Conservation (phyloP, 139 green algal genomes). For the Chlamydomonas incerta region DNA sequence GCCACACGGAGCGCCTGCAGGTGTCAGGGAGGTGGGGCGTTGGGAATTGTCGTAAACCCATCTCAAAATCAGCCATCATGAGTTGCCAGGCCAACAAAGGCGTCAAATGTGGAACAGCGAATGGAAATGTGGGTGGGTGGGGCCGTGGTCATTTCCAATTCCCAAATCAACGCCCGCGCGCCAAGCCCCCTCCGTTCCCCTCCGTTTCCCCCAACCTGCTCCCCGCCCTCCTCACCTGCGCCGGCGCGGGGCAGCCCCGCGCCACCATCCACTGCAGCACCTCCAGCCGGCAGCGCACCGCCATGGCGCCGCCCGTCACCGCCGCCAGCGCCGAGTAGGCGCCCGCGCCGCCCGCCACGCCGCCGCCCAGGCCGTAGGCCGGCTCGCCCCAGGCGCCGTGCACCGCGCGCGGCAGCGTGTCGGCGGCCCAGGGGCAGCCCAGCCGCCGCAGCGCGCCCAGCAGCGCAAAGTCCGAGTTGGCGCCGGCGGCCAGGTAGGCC, state of each 20-base stretch:
- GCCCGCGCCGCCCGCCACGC: background rate
- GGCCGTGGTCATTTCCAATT: too few species aligned
- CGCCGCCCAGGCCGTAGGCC: background rate
- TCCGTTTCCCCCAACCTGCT: background rate
- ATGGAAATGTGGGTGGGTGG: too few species aligned
- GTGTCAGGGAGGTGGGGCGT: too few species aligned
- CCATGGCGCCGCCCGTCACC: background rate
- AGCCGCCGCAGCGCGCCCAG: slow-evolving; percentile 10
- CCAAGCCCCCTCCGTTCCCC: too few species aligned
- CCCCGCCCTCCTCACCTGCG: background rate
- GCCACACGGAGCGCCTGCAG: slow-evolving; percentile 6
- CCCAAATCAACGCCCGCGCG: too few species aligned
- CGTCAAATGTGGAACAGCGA: too few species aligned
- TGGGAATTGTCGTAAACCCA: too few species aligned
- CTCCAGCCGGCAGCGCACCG: background rate
- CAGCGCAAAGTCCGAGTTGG: background rate
- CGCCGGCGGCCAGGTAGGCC: slow-evolving; percentile 6
- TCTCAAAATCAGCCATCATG: too few species aligned
- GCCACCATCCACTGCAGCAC: slow-evolving; percentile 24
- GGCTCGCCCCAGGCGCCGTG: background rate
- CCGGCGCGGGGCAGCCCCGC: slow-evolving; percentile 8
- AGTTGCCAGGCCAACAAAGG: too few species aligned
- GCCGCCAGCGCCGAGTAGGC: background rate
- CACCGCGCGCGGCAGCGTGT: slow-evolving; percentile 7
- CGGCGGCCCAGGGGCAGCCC: slow-evolving; percentile 25